Conservation (phyloP, 2,329 filamentous ascomycete genomes). For the Aspergillus luchuensis region DNA sequence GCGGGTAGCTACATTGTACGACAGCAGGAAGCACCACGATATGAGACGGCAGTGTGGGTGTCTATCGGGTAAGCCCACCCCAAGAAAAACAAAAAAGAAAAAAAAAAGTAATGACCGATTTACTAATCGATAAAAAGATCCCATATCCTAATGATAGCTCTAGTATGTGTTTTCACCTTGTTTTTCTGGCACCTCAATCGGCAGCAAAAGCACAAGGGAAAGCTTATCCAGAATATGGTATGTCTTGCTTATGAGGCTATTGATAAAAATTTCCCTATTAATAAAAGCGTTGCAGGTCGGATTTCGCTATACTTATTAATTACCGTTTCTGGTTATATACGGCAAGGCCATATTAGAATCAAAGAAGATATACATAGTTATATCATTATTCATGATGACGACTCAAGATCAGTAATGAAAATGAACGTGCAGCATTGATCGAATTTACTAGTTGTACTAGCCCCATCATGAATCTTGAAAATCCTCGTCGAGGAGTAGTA, state of each 20-base stretch:
- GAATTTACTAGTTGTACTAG: too few relatives aligned
- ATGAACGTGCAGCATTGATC: too few relatives aligned
- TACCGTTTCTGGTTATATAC: too few relatives aligned
- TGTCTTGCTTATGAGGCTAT: neutral
- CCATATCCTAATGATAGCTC: constrained; percentile 59
- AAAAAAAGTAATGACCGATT: too few relatives aligned
- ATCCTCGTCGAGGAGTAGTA: too few relatives aligned
- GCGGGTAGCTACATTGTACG: constrained; percentile 68
- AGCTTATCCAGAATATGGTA: constrained; percentile 53
- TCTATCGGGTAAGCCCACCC: constrained; percentile 54
- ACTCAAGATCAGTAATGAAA: too few relatives aligned
- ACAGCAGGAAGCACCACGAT: constrained; percentile 62
- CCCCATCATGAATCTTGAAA: too few relatives aligned
- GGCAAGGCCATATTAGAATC: too few relatives aligned
- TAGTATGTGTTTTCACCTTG: constrained; percentile 55
- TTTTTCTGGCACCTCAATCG: constrained; percentile 59
- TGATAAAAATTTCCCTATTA: too few relatives aligned
- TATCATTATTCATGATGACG: too few relatives aligned
- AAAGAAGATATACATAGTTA: neutral
- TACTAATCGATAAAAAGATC: constrained; percentile 40
- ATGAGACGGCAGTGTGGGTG: constrained; percentile 67
- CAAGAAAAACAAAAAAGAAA: too few relatives aligned
- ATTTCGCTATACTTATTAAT: constrained; percentile 40
- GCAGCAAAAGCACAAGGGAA: constrained; percentile 48
- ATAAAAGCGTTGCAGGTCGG: constrained; percentile 21